A percentile compares a stretch with the other conserved stretches of the same genome.
phyloP scores from a whole-genome alignment of 140 eudicot genomes.

The Erigeron philadelphicus region DNA sequence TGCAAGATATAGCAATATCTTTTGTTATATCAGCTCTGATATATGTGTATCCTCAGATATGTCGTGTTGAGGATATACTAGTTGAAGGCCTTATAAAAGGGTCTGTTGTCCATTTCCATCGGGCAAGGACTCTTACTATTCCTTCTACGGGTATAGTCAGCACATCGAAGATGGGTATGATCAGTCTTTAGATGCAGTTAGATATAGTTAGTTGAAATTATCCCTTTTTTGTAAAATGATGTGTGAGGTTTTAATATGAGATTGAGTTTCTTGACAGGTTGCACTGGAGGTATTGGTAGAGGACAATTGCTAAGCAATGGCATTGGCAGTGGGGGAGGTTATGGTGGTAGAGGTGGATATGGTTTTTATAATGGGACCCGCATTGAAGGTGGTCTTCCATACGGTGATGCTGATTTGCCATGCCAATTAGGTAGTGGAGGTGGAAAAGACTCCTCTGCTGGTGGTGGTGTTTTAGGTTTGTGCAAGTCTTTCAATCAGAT shows the following conservation, averaged over 20 bases:
- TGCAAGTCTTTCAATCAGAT: constrained; percentile 4
- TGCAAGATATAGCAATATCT: neutral
- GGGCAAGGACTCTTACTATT: constrained; percentile 69
- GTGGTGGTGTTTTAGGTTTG: constrained; percentile 86
- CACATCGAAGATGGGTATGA: constrained; percentile 80
- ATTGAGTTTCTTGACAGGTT: constrained; percentile 43
- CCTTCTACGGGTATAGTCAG: constrained; percentile 65
- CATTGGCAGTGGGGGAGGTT: constrained; percentile 87
- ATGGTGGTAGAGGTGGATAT: constrained; percentile 84
- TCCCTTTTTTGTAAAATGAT: constrained; percentile 11
- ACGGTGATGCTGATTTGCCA: constrained; percentile 70
- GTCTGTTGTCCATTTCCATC: constrained; percentile 86
- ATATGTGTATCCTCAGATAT: constrained; percentile 54
- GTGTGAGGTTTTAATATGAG: neutral
- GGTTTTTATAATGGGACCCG: constrained; percentile 62
- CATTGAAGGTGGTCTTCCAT: constrained; percentile 68
- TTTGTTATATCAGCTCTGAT: neutral
- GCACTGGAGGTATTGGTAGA: constrained; percentile 76
- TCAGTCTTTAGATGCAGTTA: neutral
- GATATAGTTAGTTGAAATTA: neutral
- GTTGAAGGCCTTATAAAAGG: constrained; percentile 85
- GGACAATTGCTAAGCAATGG: constrained; percentile 52
- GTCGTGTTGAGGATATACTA: constrained; percentile 93
- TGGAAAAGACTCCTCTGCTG: constrained; percentile 81
- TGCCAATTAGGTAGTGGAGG: constrained; percentile 98